Evolutionary conservation across 1,139 yeast genomes (phyloP).

Genomic region (Yamadazyma sp.): DNA sequence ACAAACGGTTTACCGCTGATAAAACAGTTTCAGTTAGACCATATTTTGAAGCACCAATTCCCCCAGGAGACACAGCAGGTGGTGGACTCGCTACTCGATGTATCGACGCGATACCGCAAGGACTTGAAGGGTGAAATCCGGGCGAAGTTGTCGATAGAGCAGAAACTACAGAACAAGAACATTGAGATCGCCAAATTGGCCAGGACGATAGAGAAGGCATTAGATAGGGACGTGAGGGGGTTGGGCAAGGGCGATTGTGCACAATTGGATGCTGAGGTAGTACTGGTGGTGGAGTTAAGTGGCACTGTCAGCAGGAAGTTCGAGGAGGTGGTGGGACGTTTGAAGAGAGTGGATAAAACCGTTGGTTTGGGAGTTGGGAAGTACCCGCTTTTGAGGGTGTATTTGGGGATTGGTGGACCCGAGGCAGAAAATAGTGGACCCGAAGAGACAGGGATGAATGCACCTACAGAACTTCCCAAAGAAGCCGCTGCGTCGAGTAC

Average conservation of each 20-base stretch:
- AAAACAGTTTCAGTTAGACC: constrained; percentile 39
- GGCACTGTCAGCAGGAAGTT: constrained; percentile 16
- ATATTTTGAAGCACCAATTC: constrained; percentile 33
- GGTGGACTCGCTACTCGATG: constrained; percentile 31
- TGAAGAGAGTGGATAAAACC: constrained; percentile 7
- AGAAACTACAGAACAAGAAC: constrained; percentile 37
- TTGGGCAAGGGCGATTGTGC: constrained; percentile 15
- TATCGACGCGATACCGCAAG: constrained; percentile 36
- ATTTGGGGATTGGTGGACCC: too few relatives aligned
- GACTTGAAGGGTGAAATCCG: constrained; percentile 42
- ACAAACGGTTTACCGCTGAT: constrained; percentile 28
- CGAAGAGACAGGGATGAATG: too few relatives aligned
- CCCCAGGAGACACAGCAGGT: constrained; percentile 34
- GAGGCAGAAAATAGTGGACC: too few relatives aligned
- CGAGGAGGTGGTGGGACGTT: constrained; percentile 6
- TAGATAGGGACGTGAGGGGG: constrained; percentile 21
- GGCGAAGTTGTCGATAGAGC: constrained; percentile 35
- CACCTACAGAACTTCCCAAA: too few relatives aligned
- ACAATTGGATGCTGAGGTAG: constrained; percentile 17
- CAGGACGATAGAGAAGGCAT: constrained; percentile 21
- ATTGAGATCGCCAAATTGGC: constrained; percentile 32
- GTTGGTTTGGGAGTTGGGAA: constrained; percentile 5
- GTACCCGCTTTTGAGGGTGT: neutral
- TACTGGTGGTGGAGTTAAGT: constrained; percentile 16
- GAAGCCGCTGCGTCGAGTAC: too few relatives aligned